Evolutionary conservation across 179 eudicot genomes (phyloP).

Genomic region (Amaranthus tricolor): DNA sequence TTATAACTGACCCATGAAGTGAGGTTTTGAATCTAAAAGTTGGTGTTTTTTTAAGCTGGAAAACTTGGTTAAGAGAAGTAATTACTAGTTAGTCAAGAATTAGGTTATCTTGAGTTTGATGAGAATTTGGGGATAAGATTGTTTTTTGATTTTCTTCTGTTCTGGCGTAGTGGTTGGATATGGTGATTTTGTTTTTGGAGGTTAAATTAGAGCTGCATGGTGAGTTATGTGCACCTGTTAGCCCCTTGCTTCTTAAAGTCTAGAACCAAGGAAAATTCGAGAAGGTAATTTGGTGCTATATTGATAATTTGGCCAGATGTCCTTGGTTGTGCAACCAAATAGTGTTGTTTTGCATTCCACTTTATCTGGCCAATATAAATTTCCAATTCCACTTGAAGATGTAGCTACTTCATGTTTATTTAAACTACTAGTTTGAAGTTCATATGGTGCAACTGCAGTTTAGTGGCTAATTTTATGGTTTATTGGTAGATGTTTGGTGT

Average conservation of each 20-base stretch:
- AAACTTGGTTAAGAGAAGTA: too few relatives aligned
- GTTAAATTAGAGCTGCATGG: not conserved
- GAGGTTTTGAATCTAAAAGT: too few relatives aligned
- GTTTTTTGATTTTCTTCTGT: not conserved
- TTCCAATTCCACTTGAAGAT: not conserved
- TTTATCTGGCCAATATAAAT: slow-evolving; percentile 14
- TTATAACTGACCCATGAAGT: too few relatives aligned
- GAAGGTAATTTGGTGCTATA: slow-evolving; percentile 35
- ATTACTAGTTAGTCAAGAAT: too few relatives aligned
- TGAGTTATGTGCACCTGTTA: slow-evolving; percentile 23
- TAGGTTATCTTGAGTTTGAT: too few relatives aligned
- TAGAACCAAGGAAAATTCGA: slow-evolving; percentile 32
- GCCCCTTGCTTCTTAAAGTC: slow-evolving; percentile 36
- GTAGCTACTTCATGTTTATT: not conserved
- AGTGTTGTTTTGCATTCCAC: slow-evolving; percentile 20
- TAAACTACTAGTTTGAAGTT: not conserved
- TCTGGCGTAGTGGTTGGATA: not conserved
- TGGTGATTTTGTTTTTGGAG: not conserved
- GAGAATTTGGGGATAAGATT: not conserved
- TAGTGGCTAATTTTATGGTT: not conserved
- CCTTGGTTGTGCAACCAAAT: slow-evolving; percentile 16
- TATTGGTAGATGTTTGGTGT: not conserved
- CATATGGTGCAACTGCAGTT: not conserved
- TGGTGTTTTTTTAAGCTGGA: too few relatives aligned
- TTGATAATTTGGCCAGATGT: slow-evolving; percentile 26